A percentile compares a stretch with the other conserved stretches of the same genome.
Conservation (phyloP, 805 yeast genomes). For the Nakazawaea populi region DNA sequence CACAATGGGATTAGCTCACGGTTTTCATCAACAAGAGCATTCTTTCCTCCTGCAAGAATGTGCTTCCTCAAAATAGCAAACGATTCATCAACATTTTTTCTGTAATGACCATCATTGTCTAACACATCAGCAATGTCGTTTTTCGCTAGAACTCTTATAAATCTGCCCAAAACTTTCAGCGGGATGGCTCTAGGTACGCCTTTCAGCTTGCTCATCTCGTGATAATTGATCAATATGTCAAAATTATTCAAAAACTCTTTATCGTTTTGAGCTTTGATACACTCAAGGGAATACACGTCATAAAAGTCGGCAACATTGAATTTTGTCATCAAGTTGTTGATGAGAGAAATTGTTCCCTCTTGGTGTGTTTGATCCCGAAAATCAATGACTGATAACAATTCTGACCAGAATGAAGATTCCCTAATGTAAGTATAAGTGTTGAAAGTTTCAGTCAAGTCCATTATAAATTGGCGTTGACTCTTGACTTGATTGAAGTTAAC, state of each 20-base stretch:
- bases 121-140: neutral
- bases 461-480: neutral
- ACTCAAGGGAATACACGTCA: neutral
- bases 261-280: slow-evolving; percentile 4
- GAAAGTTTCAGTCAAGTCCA: neutral
- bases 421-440: neutral
- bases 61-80: slow-evolving; percentile 1
- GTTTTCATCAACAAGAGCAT: neutral
- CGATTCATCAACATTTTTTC: slow-evolving; percentile 1
- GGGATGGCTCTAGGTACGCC: neutral
- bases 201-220: neutral
- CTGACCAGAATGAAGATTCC: slow-evolving; percentile 1
- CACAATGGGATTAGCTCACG: neutral
- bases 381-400: neutral
- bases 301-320: neutral
- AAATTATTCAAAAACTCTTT: slow-evolving; percentile 1
- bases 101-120: neutral
- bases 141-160: slow-evolving; percentile 2
- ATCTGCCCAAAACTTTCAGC: slow-evolving; percentile 1
- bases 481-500: slow-evolving; percentile 4
- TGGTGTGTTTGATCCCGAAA: neutral
- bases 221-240: slow-evolving; percentile 6
- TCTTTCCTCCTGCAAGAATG: neutral
- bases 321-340: neutral
- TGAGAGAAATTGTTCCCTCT: neutral